phyloP scores from a whole-genome alignment of 2,329 filamentous ascomycete genomes.

The Penicillium olsonii region DNA sequence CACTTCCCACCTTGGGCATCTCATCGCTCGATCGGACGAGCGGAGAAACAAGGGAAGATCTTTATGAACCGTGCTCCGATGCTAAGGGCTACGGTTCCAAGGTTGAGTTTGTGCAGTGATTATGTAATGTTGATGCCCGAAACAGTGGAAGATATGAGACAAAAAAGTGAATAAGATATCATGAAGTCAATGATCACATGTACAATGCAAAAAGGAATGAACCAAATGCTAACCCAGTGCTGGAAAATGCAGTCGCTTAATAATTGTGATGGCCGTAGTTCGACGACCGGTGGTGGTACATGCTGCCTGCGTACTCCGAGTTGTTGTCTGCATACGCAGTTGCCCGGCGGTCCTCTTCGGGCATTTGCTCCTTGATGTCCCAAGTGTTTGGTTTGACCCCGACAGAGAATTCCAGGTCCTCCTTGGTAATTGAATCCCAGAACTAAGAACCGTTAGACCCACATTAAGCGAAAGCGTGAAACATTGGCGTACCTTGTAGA shows the following conservation, averaged over 20 bases:
- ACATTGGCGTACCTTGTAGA: constrained; percentile 76
- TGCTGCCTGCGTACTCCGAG: constrained; percentile 48
- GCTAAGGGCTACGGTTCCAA: neutral
- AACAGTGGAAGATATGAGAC: constrained; percentile 10
- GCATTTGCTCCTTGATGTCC: constrained; percentile 91
- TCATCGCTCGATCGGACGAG: neutral
- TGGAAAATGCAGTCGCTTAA: constrained; percentile 19
- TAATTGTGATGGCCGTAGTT: constrained; percentile 41
- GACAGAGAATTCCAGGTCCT: constrained; percentile 97
- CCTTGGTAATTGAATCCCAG: constrained; percentile 98
- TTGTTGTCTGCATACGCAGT: constrained; percentile 68
- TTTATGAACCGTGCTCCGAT: neutral
- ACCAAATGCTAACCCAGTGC: neutral
- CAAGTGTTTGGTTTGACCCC: constrained; percentile 94
- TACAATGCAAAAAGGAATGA: constrained; percentile 4
- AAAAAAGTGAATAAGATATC: constrained; percentile 9
- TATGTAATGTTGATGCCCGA: neutral
- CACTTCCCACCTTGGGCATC: neutral
- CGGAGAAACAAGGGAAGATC: constrained; percentile 2
- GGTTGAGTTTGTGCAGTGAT: neutral
- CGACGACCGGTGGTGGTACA: constrained; percentile 44
- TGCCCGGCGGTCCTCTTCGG: constrained; percentile 74
- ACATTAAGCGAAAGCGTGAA: neutral
- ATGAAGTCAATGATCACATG: constrained; percentile 19
- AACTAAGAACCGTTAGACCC: constrained; percentile 64